These are phyloP conservation scores for Xylaria telfairii DNA, from an alignment of 495 filamentous ascomycete genomes.

Conservation along the genomic window DNA sequence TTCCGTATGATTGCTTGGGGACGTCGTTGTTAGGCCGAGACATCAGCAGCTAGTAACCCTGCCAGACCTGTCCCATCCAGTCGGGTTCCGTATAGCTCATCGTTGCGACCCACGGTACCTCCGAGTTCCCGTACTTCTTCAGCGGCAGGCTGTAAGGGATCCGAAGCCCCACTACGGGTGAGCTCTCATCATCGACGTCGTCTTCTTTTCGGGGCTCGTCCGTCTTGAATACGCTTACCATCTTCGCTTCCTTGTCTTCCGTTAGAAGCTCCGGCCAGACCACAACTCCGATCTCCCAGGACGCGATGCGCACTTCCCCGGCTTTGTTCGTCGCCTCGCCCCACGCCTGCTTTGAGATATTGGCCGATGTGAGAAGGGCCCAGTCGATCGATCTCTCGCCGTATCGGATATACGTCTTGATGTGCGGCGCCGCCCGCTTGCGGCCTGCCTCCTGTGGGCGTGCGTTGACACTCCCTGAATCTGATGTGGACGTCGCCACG, in stretches of 20 bases:
- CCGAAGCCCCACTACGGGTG: slow-evolving; percentile 65
- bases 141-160: slow-evolving; percentile 87
- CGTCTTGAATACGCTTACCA: slow-evolving; percentile 72
- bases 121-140: slow-evolving; percentile 63
- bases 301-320: slow-evolving; percentile 72
- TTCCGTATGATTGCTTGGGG: background rate
- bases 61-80: slow-evolving; percentile 62
- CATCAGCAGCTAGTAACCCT: background rate
- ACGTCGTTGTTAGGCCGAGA: background rate
- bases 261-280: slow-evolving; percentile 79
- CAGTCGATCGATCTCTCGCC: slow-evolving; percentile 72
- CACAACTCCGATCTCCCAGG: slow-evolving; percentile 85
- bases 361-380: slow-evolving; percentile 86
- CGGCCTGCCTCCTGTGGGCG: slow-evolving; percentile 57
- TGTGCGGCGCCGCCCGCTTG: slow-evolving; percentile 84
- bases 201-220: slow-evolving; percentile 53
- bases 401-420: slow-evolving; percentile 89
- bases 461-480: background rate
- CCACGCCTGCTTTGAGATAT: slow-evolving; percentile 90
- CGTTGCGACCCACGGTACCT: slow-evolving; percentile 84
- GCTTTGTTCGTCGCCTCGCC: slow-evolving; percentile 62
- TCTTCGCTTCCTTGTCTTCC: slow-evolving; percentile 52
- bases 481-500: background rate
- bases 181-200: slow-evolving; percentile 23
- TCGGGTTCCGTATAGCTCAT: slow-evolving; percentile 66